Base-by-base conservation (phyloP, 495 filamentous ascomycete genomes). In the Polyplosphaeria fusca region DNA sequence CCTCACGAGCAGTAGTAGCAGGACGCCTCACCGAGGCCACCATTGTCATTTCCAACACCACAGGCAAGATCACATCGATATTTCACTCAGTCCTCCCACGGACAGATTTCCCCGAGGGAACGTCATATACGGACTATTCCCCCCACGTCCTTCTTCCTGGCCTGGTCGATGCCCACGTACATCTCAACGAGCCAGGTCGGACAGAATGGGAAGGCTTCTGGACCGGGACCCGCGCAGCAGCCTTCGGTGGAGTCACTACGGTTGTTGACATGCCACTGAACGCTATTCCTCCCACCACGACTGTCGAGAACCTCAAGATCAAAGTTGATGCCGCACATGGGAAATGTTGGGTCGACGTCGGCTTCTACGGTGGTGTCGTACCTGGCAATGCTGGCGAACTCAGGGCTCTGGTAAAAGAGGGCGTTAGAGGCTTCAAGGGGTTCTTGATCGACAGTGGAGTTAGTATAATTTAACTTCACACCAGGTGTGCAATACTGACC, bases 161-260 rank as follows among this genome's bases (percentile, higher is more conserved):
- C 18, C 77, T 98, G 28, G 93, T 98, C 11, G 93, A 98, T 71
- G 93, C 93, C 14, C 93, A 98, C 70, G 93, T 98, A 27, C 93
- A 98, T 71, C 82, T 98, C 64, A 98, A 98, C 67, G 93, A 98
- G 75, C 93, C 93, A 0, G 93, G 93, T 42, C 80, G 93, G 19
- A 97, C 93, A 35, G 93, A 98, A 82, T 98, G 93, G 93, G 93
- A 98, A 67, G 93, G 93, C 22, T 98, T 98, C 79, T 83, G 84
- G 71, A 94, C 90, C 1, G 93, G 93, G 39, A 97, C 93, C 24
- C 80, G 85, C 68, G 93, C 93, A 22, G 93, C 93, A 9, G 93
- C 93, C 46, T 95, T 91, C 69, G 93, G 93, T 18, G 93, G 93
- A 55, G 93, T 97, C 44, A 98, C 93, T n/a, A 96, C 93, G 3